Evolutionary conservation across 352 stramenopile species (phyloP), one percentile per base, ranked within the genome.

Genomic region (Lagenidium sp.): DNA sequence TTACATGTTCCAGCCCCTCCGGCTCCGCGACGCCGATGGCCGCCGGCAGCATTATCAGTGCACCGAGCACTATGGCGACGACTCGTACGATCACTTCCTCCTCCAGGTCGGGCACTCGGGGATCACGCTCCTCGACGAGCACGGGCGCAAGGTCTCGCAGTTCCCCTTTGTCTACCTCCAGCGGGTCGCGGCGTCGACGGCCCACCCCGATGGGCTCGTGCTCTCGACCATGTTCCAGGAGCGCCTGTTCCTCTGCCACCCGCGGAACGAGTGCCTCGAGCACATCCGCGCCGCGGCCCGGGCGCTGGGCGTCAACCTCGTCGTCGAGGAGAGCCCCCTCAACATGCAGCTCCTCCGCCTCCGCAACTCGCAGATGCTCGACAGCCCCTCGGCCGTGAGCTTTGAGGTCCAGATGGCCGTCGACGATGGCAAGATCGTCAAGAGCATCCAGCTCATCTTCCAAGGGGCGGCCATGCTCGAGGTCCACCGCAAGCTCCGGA

Each of bases 51-150:
- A 81, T 32, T 85, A 69, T 41, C 58, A 62, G 7, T 88, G 76
- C 55, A 72, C 75, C 36, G 68, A 84, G 56, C 57, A 81, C 49
- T 85, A 68, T 32, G 76, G 67, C n/a, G 65, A 88, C 51, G 64
- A 59, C 31, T 78, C 72, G 31, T 64, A 70, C 42, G 63, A 75
- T 26, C 44, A 68, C 22, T 68, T 69, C 35, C 61, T 74, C 18
- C 31, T 88, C 6, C 63, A 83, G 23, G 55, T 84, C 11, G 68
- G 54, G 1, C 45, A 75, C 15, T 62, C 60, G 3, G 72, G 68
- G 13, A 50, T 85, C 25, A 29, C 80, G 21, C 51, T 88, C 26
- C 45, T 83, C 13, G 65, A 88, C 30, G 72, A 84, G 30, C 47
- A 58, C 5, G 69, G 65, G 6, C 53, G 48, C 15, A 60, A 55